A percentile compares a stretch with the other conserved stretches of the same genome.
Conservation (phyloP, 495 filamentous ascomycete genomes). For the Aspergillus indologenus region DNA sequence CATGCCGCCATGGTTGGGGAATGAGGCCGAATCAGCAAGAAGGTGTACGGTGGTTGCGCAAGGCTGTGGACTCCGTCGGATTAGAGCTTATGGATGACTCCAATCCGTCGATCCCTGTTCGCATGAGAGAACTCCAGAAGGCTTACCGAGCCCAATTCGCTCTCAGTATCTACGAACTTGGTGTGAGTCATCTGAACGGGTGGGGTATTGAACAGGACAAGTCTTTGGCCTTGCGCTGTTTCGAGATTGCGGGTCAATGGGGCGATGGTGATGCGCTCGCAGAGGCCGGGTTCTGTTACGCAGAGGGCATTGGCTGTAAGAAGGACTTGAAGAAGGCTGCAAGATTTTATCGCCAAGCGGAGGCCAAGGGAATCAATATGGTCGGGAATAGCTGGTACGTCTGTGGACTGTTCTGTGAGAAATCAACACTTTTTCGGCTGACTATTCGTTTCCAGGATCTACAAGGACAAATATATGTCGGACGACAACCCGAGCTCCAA, state of each 20-base stretch:
- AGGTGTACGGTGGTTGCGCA: conserved; percentile 85
- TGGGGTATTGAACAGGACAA: conserved; percentile 97
- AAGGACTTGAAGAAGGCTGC: conserved; percentile 96
- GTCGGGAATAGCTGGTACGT: conserved; percentile 95
- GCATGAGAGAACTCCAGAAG: conserved; percentile 64
- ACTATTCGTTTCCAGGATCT: conserved; percentile 61
- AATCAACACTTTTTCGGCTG: conserved; percentile 7
- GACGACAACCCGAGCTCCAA: conserved; percentile 53
- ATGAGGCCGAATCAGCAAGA: conserved; percentile 88
- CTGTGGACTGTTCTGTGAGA: background rate
- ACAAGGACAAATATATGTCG: conserved; percentile 92
- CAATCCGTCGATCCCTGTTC: conserved; percentile 58
- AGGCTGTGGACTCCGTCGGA: conserved; percentile 81
- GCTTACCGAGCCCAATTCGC: conserved; percentile 87
- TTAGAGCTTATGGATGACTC: conserved; percentile 81
- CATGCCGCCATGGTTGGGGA: conserved; percentile 97
- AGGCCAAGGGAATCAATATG: conserved; percentile 93
- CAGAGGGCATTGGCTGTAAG: conserved; percentile 81
- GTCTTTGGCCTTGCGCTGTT: conserved; percentile 80
- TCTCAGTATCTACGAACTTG: conserved; percentile 90
- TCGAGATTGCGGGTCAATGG: conserved; percentile 95
- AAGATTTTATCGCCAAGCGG: conserved; percentile 83
- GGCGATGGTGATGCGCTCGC: conserved; percentile 93
- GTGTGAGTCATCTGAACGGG: conserved; percentile 95
- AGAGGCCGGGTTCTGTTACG: conserved; percentile 85